Evolutionary conservation across 1,139 yeast species (phyloP).

Genomic region (Yamadazyma dendronema): DNA sequence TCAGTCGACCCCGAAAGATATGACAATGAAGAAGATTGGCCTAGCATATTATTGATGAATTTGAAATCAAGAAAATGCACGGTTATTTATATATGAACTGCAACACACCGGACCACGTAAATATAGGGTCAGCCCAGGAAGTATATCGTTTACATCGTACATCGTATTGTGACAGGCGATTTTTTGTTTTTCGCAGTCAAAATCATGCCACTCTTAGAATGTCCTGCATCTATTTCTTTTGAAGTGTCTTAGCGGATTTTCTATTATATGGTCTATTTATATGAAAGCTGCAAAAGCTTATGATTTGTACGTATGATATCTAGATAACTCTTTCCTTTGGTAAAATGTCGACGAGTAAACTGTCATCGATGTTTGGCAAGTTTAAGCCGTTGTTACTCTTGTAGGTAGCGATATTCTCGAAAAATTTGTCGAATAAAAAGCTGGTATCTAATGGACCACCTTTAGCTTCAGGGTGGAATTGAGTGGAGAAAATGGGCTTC

Average conservation of each 20-base stretch:
- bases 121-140: no score
- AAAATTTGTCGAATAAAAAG: conserved; percentile 86
- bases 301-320: conserved; percentile 1
- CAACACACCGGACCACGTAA: no score
- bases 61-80: background rate
- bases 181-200: background rate
- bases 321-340: conserved; percentile 78
- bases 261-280: no score
- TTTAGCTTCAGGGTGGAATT: conserved; percentile 98
- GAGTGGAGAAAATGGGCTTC: conserved; percentile 91
- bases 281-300: no score
- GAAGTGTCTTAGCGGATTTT: background rate
- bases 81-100: no score
- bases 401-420: conserved; percentile 64
- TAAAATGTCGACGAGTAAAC: conserved; percentile 72
- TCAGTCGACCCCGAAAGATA: conserved; percentile 9
- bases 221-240: background rate
- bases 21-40: conserved; percentile 12
- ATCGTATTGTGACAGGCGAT: background rate
- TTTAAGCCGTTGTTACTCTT: conserved; percentile 44
- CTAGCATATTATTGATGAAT: conserved; percentile 5
- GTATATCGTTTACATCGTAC: background rate
- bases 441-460: conserved; percentile 97
- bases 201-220: background rate
- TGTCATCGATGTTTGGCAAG: conserved; percentile 45